Evolutionary conservation across 192 early-diverging fungal genomes (phyloP).

Genomic region (Rhizoclosmatium sp.): DNA sequence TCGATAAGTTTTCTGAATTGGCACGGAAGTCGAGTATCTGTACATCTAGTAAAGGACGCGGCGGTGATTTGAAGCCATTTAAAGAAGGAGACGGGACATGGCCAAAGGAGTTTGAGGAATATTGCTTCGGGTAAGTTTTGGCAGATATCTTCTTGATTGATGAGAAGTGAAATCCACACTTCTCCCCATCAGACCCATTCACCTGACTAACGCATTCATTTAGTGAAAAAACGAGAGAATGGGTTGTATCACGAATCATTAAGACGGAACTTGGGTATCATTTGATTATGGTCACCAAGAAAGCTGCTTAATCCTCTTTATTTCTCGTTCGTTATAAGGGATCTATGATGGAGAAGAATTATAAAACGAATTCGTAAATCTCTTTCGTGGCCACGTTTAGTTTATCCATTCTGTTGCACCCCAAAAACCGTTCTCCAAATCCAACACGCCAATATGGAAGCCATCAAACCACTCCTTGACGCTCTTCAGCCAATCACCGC

Average conservation of each 20-base stretch:
- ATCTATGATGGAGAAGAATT: too few species aligned
- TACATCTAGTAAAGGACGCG: not conserved
- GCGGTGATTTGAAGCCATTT: not conserved
- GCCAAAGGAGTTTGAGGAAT: not conserved
- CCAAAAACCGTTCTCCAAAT: not conserved
- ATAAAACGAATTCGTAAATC: not conserved
- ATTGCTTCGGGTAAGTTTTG: not conserved
- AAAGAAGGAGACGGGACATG: not conserved
- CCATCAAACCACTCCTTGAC: not conserved
- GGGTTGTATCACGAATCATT: not conserved
- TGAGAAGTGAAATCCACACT: too few species aligned
- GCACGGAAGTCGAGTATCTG: not conserved
- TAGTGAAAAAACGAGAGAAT: not conserved
- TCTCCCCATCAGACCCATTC: too few species aligned
- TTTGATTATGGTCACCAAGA: constrained; percentile 1
- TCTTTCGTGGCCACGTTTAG: not conserved
- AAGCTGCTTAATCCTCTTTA: not conserved
- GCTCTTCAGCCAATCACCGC: constrained; percentile 2
- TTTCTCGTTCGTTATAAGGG: too few species aligned
- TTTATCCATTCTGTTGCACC: not conserved
- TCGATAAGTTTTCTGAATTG: not conserved
- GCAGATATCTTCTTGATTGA: too few species aligned
- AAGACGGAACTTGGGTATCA: not conserved
- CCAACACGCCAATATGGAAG: not conserved
- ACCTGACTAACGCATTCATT: too few species aligned